Evolutionary conservation across 2,329 filamentous ascomycete genomes (phyloP).

Genomic region (Colletotrichum camelliae): DNA sequence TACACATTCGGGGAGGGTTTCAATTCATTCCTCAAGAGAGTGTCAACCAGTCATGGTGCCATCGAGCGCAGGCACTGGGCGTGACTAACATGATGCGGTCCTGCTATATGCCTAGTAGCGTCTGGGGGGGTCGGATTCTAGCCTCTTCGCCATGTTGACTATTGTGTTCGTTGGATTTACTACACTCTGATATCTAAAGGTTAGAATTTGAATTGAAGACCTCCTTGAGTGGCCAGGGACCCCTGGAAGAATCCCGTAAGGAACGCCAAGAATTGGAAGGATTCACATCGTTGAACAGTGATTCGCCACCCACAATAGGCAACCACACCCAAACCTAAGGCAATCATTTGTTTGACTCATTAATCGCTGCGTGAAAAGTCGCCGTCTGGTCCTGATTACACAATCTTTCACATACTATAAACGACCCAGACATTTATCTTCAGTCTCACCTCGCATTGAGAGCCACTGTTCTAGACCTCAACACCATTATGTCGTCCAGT

Average conservation of each 20-base stretch:
- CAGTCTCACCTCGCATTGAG: accelerated
- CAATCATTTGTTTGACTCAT: background rate
- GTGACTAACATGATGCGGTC: background rate
- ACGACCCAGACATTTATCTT: accelerated
- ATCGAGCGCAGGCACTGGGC: background rate
- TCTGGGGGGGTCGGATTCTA: background rate
- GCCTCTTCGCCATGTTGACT: background rate
- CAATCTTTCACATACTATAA: background rate
- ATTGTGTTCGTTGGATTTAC: background rate
- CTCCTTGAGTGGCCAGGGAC: background rate
- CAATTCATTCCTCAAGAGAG: background rate
- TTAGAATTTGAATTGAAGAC: accelerated
- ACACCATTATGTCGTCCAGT: background rate
- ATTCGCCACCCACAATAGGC: background rate
- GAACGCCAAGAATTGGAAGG: background rate
- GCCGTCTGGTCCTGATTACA: too few species aligned
- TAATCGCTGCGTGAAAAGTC: background rate
- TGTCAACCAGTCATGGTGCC: background rate
- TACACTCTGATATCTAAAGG: background rate
- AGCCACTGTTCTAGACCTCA: background rate
- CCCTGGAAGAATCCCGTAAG: background rate
- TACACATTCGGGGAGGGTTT: accelerated
- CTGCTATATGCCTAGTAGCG: background rate
- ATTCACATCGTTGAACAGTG: background rate
- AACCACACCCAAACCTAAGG: background rate